Evolutionary conservation across 768 basidiomycete species (phyloP).

Genomic region (Tulasnella sp.): DNA sequence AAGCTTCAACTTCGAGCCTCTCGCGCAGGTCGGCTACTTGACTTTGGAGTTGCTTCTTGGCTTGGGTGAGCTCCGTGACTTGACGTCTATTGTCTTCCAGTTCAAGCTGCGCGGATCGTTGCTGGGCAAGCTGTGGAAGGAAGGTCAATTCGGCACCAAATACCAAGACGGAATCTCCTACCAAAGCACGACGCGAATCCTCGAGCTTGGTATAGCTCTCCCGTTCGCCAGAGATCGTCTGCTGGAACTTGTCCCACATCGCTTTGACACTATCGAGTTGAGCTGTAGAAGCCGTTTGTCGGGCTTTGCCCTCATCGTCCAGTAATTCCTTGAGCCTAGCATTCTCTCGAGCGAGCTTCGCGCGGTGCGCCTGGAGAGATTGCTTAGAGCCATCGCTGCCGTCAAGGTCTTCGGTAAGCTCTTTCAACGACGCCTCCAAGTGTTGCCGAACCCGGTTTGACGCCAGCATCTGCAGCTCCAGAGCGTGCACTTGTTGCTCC

Average conservation of each 20-base stretch:
- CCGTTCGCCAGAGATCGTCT: slow-evolving; percentile 60
- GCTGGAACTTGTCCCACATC: slow-evolving; percentile 69
- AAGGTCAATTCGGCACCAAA: background rate
- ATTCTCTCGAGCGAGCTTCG: slow-evolving; percentile 63
- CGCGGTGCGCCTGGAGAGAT: slow-evolving; percentile 60
- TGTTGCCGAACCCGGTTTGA: slow-evolving; percentile 69
- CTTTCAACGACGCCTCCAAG: slow-evolving; percentile 61
- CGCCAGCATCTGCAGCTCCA: slow-evolving; percentile 69
- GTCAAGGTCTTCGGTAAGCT: slow-evolving; percentile 64
- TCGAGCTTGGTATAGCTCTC: slow-evolving; percentile 66
- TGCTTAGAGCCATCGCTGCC: slow-evolving; percentile 68
- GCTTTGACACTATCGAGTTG: slow-evolving; percentile 66
- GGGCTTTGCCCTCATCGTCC: slow-evolving; percentile 66
- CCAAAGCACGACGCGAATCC: slow-evolving; percentile 70
- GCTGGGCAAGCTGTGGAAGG: slow-evolving; percentile 61
- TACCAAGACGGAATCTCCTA: slow-evolving; percentile 44
- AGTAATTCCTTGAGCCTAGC: slow-evolving; percentile 57
- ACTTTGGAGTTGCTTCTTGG: slow-evolving; percentile 61
- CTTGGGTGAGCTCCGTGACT: slow-evolving; percentile 58
- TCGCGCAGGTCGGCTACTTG: slow-evolving; percentile 60
- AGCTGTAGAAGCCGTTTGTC: slow-evolving; percentile 61
- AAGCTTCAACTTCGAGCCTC: slow-evolving; percentile 56
- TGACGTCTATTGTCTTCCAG: slow-evolving; percentile 67
- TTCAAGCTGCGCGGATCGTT: slow-evolving; percentile 65
- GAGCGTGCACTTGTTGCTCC: slow-evolving; percentile 65